Base-by-base conservation (phyloP, 164 flowering plant species). In the Magnolia changhungtana region DNA sequence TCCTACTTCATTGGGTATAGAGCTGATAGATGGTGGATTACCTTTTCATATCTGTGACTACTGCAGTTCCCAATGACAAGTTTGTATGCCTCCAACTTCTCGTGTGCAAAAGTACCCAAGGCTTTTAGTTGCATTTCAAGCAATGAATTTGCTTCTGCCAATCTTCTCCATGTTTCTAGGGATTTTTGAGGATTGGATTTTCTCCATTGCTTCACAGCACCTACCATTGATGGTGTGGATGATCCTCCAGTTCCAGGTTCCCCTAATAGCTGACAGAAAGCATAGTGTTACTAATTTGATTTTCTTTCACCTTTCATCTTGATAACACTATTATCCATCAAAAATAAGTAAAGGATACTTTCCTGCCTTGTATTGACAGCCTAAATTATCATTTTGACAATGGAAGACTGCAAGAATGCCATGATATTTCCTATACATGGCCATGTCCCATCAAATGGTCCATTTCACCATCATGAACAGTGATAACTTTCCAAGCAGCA, bases 231-330 rank as follows among this genome's bases (percentile, higher is more conserved):
- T 78, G 95, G 95, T 27, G 99, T 96, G 58, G 99, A 94, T 82
- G 99, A 96, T 74, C 99, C 99, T 55, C 99, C 99, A 80, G 83
- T 83, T 85, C 99, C 99, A 37, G 98, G 99, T 82, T 96, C 99
- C 76, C 99, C 99, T 52, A 96, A 85, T 68, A 96, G 77, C 99
- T 96, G 87, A 29, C 76, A 79, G 78, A 72, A 76, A 58, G 24
- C 3, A 55, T 55, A 10, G 13, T 55, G 61, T 10, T 10, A 55
- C 16, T 55, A 55, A 55, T 55, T 55, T 55, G 61, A 16, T 16
- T 10, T 55, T 16, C 16, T 16, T 55, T 55, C 61, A 13, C 13
- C 18, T 55, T 55, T 55, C 45, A 10, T 55, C 61, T 55, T 55
- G 18, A 16, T 55, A 10, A 55, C 18, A 55, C 18, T 16, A 4